Evolutionary conservation across 2,329 filamentous ascomycete species (phyloP), one percentile per base, ranked within the genome.

Genomic region (Beauveria sp.): DNA sequence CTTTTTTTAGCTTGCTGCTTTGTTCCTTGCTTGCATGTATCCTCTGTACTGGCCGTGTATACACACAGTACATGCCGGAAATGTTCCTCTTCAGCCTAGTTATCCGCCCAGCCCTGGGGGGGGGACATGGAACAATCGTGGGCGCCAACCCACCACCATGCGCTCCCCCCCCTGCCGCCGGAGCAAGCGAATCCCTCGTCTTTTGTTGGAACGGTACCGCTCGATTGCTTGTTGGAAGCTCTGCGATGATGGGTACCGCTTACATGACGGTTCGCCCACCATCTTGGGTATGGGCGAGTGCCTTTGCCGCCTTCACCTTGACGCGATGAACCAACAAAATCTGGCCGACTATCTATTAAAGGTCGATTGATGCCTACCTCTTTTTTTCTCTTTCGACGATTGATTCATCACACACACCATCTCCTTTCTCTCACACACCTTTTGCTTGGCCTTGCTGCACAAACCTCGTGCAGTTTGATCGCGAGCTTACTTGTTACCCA

Each of bases 271-370:
- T 46, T 46, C 49, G 58, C 58, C 49, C 58, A 60, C 47, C 49
- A 53, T 60, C 58, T 53, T 38, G 49, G 28, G 49, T 14, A 60
- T 53, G 57, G 12, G 20, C 47, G 16, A 5, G 49, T 34, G 49
- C 49, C 26, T 42, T 60, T 45, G 49, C 56, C 56, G 56, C 47
- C 56, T 52, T 43, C 26, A 59, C 38, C 56, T 51, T 43, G 56
- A n/a, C 43, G 45, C 30, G n/a, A 53, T 45, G 38, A 53, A 60
- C 49, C 49, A 60, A 53, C 58, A 9, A n/a, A 5, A 46, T 26
- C 22, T 24, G 30, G 30, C 20, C 47, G 6, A 59, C 8, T 8
- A 4, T 42, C 46, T 59, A 59, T 59, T 52, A 59, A 59, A 59
- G 56, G 34, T 38, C 6, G 30, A 52, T 59, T 34, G 46, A 52